These are phyloP conservation scores for Mycena floridula DNA, from an alignment of 768 basidiomycete species.

Conservation along the genomic window DNA sequence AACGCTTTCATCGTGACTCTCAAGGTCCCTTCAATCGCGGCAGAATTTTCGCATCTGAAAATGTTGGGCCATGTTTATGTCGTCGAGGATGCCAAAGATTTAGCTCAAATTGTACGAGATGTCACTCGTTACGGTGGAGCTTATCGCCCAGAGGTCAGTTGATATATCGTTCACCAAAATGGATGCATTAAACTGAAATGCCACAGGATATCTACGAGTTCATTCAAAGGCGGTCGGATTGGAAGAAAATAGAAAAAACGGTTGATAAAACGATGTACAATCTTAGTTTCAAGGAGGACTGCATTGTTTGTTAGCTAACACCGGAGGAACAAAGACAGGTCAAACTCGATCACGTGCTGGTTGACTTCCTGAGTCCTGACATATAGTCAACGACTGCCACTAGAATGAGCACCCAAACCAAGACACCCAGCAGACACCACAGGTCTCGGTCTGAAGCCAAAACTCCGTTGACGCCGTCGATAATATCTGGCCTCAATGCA, in stretches of 20 bases:
- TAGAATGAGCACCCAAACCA: conserved; percentile 20
- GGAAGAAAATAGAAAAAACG: conserved; percentile 97
- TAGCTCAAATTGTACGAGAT: conserved; percentile 93
- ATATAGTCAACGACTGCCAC: too few relatives aligned
- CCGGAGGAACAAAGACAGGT: neutral
- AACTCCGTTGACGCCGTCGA: conserved; percentile 44
- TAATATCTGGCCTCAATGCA: conserved; percentile 33
- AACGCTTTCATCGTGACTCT: conserved; percentile 83
- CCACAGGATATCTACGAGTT: conserved; percentile 89
- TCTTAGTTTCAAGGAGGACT: conserved; percentile 90
- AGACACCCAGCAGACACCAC: conserved; percentile 43
- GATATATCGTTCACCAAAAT: too few relatives aligned
- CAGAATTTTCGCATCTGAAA: conserved; percentile 91
- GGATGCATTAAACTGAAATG: too few relatives aligned
- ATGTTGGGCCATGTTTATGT: conserved; percentile 98
- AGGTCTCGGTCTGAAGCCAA: conserved; percentile 44
- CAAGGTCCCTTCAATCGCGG: conserved; percentile 75
- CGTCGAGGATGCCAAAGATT: conserved; percentile 91
- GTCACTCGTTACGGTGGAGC: conserved; percentile 94
- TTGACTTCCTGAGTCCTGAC: too few relatives aligned
- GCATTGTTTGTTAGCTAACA: conserved; percentile 40
- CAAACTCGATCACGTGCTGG: conserved; percentile 1
- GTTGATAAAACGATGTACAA: conserved; percentile 97
- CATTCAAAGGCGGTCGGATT: conserved; percentile 89
- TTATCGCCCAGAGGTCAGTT: conserved; percentile 86